Evolutionary conservation across 2,329 filamentous ascomycete species (phyloP).

Genomic region (Paraphoma chrysanthemicola): DNA sequence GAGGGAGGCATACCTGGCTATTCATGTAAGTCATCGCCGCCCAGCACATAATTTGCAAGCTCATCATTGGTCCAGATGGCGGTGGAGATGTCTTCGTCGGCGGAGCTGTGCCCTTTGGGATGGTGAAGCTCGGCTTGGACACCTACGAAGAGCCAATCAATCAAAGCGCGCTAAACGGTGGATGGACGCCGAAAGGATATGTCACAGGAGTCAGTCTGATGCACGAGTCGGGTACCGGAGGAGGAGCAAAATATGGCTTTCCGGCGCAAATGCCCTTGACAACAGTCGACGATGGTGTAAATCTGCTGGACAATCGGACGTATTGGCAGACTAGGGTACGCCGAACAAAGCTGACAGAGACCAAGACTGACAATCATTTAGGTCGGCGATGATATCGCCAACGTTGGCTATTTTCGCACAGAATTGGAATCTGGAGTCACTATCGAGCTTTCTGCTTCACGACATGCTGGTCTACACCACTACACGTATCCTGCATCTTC

Average conservation of each 20-base stretch:
- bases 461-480: conserved; percentile 47
- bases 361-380: conserved; percentile 7
- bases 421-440: conserved; percentile 42
- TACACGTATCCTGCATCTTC: conserved; percentile 47
- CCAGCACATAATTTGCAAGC: not conserved
- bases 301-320: conserved; percentile 52
- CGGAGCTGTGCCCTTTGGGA: conserved; percentile 47
- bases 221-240: conserved; percentile 48
- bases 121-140: conserved; percentile 52
- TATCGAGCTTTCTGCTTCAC: conserved; percentile 45
- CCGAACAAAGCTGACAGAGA: not conserved
- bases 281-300: conserved; percentile 48
- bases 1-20: conserved; percentile 54
- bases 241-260: conserved; percentile 50
- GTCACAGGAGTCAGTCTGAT: conserved; percentile 50
- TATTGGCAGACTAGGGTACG: conserved; percentile 49
- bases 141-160: conserved; percentile 46
- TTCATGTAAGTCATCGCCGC: conserved; percentile 27
- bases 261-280: conserved; percentile 52
- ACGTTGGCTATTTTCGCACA: conserved; percentile 48
- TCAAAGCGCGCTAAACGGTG: conserved; percentile 48
- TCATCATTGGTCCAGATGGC: conserved; percentile 35
- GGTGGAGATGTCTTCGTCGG: conserved; percentile 52
- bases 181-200: conserved; percentile 50
- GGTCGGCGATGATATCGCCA: conserved; percentile 39